phyloP scores from a whole-genome alignment of 345 rosid genomes.

The Eucalyptus polybractea region DNA sequence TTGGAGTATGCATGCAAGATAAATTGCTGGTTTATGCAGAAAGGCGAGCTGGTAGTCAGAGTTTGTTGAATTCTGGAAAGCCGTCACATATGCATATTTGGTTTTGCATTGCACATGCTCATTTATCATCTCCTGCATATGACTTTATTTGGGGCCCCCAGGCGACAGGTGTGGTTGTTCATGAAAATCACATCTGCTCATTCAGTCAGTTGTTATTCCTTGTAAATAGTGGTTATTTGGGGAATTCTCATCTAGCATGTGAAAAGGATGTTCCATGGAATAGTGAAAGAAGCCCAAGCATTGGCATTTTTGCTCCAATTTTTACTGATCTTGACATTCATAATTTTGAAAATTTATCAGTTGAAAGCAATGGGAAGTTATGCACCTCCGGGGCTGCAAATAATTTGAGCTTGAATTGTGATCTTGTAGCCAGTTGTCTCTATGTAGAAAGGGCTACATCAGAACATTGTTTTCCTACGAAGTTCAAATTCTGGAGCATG shows the following conservation, averaged over 20 bases:
- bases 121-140: constrained; percentile 26
- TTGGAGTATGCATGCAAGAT: constrained; percentile 64
- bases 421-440: constrained; percentile 5
- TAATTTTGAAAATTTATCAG: constrained; percentile 4
- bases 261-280: constrained; percentile 3
- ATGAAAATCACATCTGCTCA: constrained; percentile 43
- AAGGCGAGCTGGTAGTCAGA: constrained; percentile 28
- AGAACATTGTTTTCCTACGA: constrained; percentile 10
- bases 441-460: constrained; percentile 10
- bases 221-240: constrained; percentile 11
- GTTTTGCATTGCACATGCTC: constrained; percentile 65
- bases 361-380: constrained; percentile 4
- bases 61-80: constrained; percentile 13
- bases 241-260: not conserved
- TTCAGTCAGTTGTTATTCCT: constrained; percentile 48
- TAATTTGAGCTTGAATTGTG: constrained; percentile 5
- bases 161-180: constrained; percentile 41
- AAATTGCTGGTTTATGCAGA: constrained; percentile 61
- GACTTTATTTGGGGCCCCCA: constrained; percentile 61
- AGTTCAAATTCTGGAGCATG: constrained; percentile 35
- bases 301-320: constrained; percentile 6
- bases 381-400: constrained; percentile 2
- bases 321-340: constrained; percentile 15
- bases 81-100: constrained; percentile 32
- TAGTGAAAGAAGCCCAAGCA: constrained; percentile 4